These are phyloP conservation scores for Maudiozyma turicensis DNA, from an alignment of 805 yeast genomes.

Conservation along the genomic window DNA sequence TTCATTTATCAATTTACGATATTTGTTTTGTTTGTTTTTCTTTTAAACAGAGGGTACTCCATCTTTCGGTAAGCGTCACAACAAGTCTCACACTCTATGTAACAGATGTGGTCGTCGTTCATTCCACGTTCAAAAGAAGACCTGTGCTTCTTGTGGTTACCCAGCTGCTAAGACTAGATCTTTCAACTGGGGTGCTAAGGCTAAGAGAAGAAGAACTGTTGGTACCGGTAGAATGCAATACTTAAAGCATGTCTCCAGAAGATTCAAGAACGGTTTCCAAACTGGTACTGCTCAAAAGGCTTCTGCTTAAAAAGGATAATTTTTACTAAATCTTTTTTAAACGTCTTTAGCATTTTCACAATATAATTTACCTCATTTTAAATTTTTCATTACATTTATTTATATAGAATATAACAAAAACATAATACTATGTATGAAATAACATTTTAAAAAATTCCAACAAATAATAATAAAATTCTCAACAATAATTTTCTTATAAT, in stretches of 20 bases:
- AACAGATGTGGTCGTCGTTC: conserved; percentile 98
- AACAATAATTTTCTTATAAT: too few relatives aligned
- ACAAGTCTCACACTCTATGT: conserved; percentile 98
- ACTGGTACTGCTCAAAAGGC: conserved; percentile 56
- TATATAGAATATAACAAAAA: not conserved
- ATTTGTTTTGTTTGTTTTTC: conserved; percentile 9
- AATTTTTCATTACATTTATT: not conserved
- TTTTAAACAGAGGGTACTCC: conserved; percentile 87
- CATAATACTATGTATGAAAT: too few relatives aligned
- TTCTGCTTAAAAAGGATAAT: conserved; percentile 40
- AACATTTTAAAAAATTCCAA: too few relatives aligned
- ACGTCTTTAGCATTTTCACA: not conserved
- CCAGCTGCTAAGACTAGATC: conserved; percentile 99
- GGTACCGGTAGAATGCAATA: conserved; percentile 99
- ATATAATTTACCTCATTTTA: too few relatives aligned
- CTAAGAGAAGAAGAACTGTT: conserved; percentile 98
- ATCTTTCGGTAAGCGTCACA: conserved; percentile 99
- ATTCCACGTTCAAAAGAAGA: conserved; percentile 98
- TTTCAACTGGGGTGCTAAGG: conserved; percentile 98
- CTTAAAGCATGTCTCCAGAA: conserved; percentile 94
- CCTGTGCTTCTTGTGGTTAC: conserved; percentile 98
- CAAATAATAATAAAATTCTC: too few relatives aligned
- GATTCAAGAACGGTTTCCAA: conserved; percentile 99
- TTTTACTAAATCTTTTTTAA: not conserved
- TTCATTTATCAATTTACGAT: not conserved